Percentiles rank a stretch among this genome's conserved stretches.
Conservation (phyloP, 73 alveolate species). For the Breviolum minutum region DNA sequence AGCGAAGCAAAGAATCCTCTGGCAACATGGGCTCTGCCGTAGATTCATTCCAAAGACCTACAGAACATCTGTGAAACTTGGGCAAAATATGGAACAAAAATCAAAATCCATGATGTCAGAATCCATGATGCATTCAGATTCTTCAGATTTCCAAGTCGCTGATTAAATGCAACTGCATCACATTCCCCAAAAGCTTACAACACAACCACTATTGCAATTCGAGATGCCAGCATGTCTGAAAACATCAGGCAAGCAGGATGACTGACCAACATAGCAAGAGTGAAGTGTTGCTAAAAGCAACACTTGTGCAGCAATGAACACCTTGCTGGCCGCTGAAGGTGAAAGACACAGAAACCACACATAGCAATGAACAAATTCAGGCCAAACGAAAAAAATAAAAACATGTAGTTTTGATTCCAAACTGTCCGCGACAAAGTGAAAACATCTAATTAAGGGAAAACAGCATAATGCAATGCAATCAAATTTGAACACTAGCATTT, state of each 20-base stretch:
- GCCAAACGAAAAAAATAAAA: too few species aligned
- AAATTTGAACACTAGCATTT: not conserved
- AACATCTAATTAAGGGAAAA: not conserved
- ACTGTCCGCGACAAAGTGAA: not conserved
- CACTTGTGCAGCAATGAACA: not conserved
- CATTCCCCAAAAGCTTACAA: too few species aligned
- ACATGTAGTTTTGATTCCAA: not conserved
- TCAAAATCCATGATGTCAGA: not conserved
- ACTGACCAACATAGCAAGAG: slow-evolving; percentile 42
- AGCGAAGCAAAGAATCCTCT: slow-evolving; percentile 38
- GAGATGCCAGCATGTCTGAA: slow-evolving; percentile 38
- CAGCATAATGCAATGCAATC: not conserved
- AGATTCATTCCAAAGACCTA: slow-evolving; percentile 36
- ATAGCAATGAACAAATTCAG: too few species aligned
- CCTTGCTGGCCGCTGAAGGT: not conserved
- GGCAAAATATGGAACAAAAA: not conserved
- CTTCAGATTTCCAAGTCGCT: too few species aligned
- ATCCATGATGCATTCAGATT: not conserved
- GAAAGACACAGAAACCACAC: not conserved
- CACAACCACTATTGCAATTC: not conserved
- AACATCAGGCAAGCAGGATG: slow-evolving; percentile 59
- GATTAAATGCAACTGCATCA: too few species aligned
- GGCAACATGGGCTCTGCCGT: slow-evolving; percentile 40
- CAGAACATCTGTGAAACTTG: not conserved
- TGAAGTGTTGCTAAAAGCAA: slow-evolving; percentile 29